These are phyloP conservation scores for Tinospora cordifolia DNA, from an alignment of 164 flowering plant genomes.

Conservation along the genomic window DNA sequence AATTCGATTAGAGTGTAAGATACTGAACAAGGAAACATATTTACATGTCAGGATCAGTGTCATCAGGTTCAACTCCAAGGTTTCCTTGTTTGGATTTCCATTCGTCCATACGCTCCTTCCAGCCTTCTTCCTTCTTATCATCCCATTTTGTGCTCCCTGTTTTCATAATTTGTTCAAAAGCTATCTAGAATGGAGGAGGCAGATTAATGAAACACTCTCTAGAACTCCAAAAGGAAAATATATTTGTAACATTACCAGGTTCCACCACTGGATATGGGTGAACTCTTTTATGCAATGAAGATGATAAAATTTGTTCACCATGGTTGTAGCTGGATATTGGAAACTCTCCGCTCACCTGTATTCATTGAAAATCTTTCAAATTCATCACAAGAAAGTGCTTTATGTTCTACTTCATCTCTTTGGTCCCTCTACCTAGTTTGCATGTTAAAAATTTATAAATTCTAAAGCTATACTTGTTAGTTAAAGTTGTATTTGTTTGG, in stretches of 20 bases:
- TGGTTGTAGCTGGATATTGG: constrained; percentile 44
- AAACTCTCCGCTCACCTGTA: constrained; percentile 83
- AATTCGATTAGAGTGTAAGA: neutral
- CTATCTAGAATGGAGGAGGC: too few species aligned
- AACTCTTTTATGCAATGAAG: constrained; percentile 71
- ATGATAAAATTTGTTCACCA: constrained; percentile 47
- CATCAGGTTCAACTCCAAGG: constrained; percentile 50
- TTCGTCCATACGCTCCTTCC: constrained; percentile 90
- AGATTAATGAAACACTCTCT: neutral
- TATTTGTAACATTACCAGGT: constrained; percentile 36
- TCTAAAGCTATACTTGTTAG: neutral
- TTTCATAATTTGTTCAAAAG: neutral
- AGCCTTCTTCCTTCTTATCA: constrained; percentile 70
- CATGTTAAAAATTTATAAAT: neutral
- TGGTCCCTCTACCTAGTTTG: too few species aligned
- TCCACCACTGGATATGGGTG: constrained; percentile 78
- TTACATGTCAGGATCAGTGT: constrained; percentile 63
- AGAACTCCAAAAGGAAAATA: neutral
- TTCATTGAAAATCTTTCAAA: neutral
- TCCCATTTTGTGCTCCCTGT: constrained; percentile 85
- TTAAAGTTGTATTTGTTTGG: too few species aligned
- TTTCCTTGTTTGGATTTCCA: constrained; percentile 90
- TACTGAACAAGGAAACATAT: constrained; percentile 25
- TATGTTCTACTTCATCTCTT: too few species aligned
- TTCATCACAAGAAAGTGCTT: too few species aligned